phyloP scores from a whole-genome alignment of 176 grass and related monocot genomes.

The Calamus simplicifolius region DNA sequence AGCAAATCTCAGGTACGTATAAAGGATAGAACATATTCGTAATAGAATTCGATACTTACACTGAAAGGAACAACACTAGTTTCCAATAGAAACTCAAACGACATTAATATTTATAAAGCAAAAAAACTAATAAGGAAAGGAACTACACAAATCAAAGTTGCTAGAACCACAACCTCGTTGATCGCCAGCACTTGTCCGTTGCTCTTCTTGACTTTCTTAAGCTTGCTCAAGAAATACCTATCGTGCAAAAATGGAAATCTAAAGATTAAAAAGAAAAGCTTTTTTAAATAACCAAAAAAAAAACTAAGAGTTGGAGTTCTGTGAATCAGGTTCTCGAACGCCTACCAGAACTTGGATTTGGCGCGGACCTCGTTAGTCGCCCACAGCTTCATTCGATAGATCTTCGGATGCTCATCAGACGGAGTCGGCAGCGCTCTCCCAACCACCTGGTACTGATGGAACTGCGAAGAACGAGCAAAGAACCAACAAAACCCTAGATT shows the following conservation, averaged over 20 bases:
- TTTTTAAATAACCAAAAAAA: too few relatives aligned
- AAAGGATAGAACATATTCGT: too few relatives aligned
- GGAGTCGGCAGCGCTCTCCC: slow-evolving; percentile 57
- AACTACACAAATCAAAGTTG: too few relatives aligned
- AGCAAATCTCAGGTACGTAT: too few relatives aligned
- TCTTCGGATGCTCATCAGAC: slow-evolving; percentile 72
- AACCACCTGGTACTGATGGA: slow-evolving; percentile 91
- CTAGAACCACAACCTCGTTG: slow-evolving; percentile 41
- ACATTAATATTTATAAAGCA: too few relatives aligned
- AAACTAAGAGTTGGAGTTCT: too few relatives aligned
- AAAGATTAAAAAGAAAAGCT: neutral
- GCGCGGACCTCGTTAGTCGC: slow-evolving; percentile 76
- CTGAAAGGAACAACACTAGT: too few relatives aligned
- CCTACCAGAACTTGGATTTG: slow-evolving; percentile 80
- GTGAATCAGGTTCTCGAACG: too few relatives aligned
- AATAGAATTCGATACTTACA: too few relatives aligned
- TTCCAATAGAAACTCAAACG: too few relatives aligned
- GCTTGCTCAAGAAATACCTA: slow-evolving; percentile 83
- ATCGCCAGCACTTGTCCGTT: slow-evolving; percentile 70
- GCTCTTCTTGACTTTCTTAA: slow-evolving; percentile 94
- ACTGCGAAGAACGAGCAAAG: slow-evolving; percentile 12
- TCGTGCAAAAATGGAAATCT: neutral
- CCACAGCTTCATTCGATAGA: slow-evolving; percentile 90
- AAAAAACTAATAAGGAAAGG: too few relatives aligned
- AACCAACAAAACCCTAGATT: neutral